Base-by-base conservation (phyloP, 345 rosid species). In the Citrus unshiu region DNA sequence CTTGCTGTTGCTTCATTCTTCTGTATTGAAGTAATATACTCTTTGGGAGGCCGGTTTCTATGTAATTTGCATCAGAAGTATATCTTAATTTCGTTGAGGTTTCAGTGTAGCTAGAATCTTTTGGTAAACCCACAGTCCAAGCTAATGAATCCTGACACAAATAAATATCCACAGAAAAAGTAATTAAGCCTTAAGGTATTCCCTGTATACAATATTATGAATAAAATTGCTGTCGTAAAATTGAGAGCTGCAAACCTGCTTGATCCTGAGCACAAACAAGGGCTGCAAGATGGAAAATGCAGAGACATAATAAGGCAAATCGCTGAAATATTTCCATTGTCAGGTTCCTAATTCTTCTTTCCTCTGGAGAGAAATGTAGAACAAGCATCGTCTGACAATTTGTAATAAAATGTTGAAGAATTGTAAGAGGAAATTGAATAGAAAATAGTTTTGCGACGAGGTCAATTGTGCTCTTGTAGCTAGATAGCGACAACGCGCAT, bases 61-160 rank as follows among this genome's bases (percentile, higher is more conserved):
- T 75, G 32, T 65, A 85, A 1, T 70, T 66, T 43, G 46, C 80
- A 63, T 87, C 90, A 25, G 87, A 85, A 24, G 39, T 19, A 21
- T 85, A 87, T 63, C 56, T 68, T 21, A 85, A 61, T 35, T 83
- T 82, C 2, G 88, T 87, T 76, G 57, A 72, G 5, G 61, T 25
- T 12, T 87, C 86, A 0, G 37, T 81, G 49, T 82, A 87, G 57
- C 77, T 66, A 43, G 85, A 77, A 70, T 58, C 78, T 6, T 61
- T 49, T 0, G 81, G 84, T 67, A 40, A 40, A 25, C 14, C 90
- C 88, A 82, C 85, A 88, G 25, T 88, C 90, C 12, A 85, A 80
- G 84, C 90, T 85, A 24, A 85, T 84, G 71, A 87, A 87, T 35
- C 87, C 91, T 84, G 85, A 77, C 1, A 75, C 51, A 76, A 13